Base-by-base conservation (phyloP, 257 asterid genomes). In the Voacanga thouarsii region DNA sequence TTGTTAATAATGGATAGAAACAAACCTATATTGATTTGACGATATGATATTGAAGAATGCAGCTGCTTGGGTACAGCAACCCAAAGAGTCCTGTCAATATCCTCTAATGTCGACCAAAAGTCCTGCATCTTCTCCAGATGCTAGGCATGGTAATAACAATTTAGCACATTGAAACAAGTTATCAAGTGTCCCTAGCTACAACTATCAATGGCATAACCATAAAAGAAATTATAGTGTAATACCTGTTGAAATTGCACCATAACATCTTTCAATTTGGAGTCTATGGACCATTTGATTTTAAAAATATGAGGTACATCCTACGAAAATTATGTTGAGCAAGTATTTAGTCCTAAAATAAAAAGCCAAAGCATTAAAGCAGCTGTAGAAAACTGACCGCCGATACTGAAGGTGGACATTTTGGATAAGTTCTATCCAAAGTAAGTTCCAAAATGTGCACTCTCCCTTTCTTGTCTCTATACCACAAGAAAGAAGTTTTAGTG, bases 71-170 rank as follows among this genome's bases (percentile, higher is more conserved):
- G 94, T 61, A 82, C 88, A 81, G 81, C 84, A 74, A 87, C 89
- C 84, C 86, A 83, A 76, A 81, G 84, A 79, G 86, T 86, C 83
- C 30, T 85, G 79, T 91, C 97, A 75, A 93, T 91, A 64, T 89
- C 90, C 80, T 90, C 92, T 82, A 91, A 61, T 55, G 85, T 82
- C 59, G 87, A 89, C 97, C 97, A 91, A 78, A 91, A 89, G 11
- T 83, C 88, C 78, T 91, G 96, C 84, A 91, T 91, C 86, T 84
- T 86, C 73, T 84, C 86, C 70, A 93, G 80, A 81, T 91, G 97
- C 97, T 93, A 82, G 12, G 67, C 56, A 78, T 43, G 76, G 76
- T 45, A 80, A 61, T n/a, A 75, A 55, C 43, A 66, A 65, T 67
- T 75, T 47, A 45, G 44, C 67, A 33, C 12, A 49, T 59, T 16